Base-by-base conservation (phyloP, 2,329 filamentous ascomycete genomes). In the Apiospora marii region DNA sequence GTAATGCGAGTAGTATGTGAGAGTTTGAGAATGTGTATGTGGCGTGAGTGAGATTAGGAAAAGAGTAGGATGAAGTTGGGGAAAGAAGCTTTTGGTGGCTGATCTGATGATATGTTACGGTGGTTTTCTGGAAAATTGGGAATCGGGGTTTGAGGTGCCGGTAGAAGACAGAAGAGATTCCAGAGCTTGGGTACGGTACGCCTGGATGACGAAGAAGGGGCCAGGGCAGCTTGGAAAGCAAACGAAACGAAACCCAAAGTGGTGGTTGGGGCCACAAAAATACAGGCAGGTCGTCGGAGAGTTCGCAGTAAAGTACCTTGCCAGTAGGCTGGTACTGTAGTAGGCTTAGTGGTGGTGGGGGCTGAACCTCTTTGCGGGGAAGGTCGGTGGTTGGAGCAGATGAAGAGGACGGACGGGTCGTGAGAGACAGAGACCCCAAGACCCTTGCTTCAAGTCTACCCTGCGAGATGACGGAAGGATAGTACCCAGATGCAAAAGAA, bases 181-280 rank as follows among this genome's bases (percentile, higher is more conserved):
- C 22, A n/a, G 16, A 41, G 30, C 34, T n/a, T 37, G 22, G 30
- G 58, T 41, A 64, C 19, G 7, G 51, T 12, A 51, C n/a, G 53
- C 27, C 58, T 64, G 58, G 12, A 64, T 64, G 34, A 41, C 58
- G 58, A 41, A 64, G 58, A 64, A 64, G 58, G 58, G 34, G 30
- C 34, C 58, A 41, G 58, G 58, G 58, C 58, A 64, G 58, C 19
- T 41, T 41, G 34, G 58, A 64, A 64, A n/a, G 6, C 58, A 64
- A 64, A 64, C 34, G 58, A 64, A 64, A 41, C 34, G 34, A 64
- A 34, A 64, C 58, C 58, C 58, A 64, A 64, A 64, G 58, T 64
- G 30, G 58, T 64, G 58, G 58, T 64, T 64, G 58, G 58, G 22
- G 58, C 58, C 58, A 64, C 58, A 41, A 64, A n/a, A 41, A 41